These are phyloP conservation scores for Leccinum pachyderme DNA, from an alignment of 1,284 basidiomycete genomes.

Conservation along the genomic window DNA sequence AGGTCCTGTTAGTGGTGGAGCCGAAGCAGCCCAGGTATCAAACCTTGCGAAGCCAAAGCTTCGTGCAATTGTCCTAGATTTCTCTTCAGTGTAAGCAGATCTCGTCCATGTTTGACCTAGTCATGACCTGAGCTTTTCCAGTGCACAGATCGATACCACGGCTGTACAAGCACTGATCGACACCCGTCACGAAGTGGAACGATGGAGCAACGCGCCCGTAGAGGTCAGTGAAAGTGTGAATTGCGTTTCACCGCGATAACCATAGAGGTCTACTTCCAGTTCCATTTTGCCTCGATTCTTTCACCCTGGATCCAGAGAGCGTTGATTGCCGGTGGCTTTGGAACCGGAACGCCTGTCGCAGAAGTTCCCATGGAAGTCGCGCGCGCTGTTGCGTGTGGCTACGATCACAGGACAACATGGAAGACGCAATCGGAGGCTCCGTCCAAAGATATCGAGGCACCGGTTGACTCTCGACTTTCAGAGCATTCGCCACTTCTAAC, in stretches of 20 bases:
- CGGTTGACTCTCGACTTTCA: conserved; percentile 20
- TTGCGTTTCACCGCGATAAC: not conserved
- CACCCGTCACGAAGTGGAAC: conserved; percentile 81
- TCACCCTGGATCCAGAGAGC: conserved; percentile 95
- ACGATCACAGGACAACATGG: conserved; percentile 29
- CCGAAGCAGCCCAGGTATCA: conserved; percentile 45
- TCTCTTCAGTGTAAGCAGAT: conserved; percentile 73
- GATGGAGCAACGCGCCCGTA: conserved; percentile 79
- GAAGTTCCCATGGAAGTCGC: conserved; percentile 64
- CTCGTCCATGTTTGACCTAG: not conserved
- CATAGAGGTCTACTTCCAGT: conserved; percentile 39
- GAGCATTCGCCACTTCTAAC: conserved; percentile 45
- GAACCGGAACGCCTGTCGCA: conserved; percentile 49
- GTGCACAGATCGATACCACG: conserved; percentile 82
- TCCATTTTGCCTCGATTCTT: conserved; percentile 86
- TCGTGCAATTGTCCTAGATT: conserved; percentile 89
- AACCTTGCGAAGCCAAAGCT: conserved; percentile 69
- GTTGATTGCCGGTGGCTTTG: conserved; percentile 86
- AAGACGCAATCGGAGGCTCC: conserved; percentile 18
- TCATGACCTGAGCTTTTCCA: conserved; percentile 28
- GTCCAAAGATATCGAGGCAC: conserved; percentile 38
- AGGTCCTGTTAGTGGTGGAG: conserved; percentile 57
- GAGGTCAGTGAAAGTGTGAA: conserved; percentile 49
- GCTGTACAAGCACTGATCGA: conserved; percentile 91
- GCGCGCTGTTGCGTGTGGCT: conserved; percentile 64